Evolutionary conservation across 202 grass and related monocot genomes (phyloP), one percentile per base, ranked within the genome.

Genomic region (Setaria viridis): DNA sequence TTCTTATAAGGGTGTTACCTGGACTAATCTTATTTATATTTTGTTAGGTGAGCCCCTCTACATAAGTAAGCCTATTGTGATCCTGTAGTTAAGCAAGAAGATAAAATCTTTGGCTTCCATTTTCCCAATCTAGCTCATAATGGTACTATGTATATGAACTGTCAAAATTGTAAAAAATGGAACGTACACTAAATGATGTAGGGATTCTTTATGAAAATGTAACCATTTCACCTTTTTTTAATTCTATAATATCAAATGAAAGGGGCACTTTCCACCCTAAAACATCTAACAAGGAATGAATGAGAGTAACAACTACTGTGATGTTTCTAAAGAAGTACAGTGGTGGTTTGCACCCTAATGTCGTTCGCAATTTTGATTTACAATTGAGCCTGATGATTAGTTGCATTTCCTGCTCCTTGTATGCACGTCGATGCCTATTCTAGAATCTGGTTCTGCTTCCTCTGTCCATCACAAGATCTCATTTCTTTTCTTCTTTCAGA

Each of bases 381-480:
- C 34, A 68, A 57, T 65, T 68, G 11, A 77, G 33, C 71, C 46
- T 42, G 56, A 64, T 85, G 35, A 68, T 21, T 51, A 12, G 62
- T 67, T 37, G 3, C 29, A 14, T 46, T 82, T 17, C 20, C 59
- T 70, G 21, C 46, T 33, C 37, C 39, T 2, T 19, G 4, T 62
- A 32, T 62, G 3, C 48, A 59, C 25, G 10, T 59, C 5, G 13
- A 70, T 53, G n/a, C 32, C 48, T 15, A 76, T 41, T 54, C 4
- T 68, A 41, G 6, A 47, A 48, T 48, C 46, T n/a, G 20, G 19
- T 77, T 70, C 37, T 60, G 11, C 49, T 35, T 77, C 1, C 15
- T 39, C 9, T 30, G 16, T 77, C 60, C 41, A 17, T 55, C 9
- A 42, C 62, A 21, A 51, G 20, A 54, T 25, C 7, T 45, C 49